These are phyloP conservation scores for Amanita polypyramis DNA, from an alignment of 768 basidiomycete genomes.

Conservation along the genomic window DNA sequence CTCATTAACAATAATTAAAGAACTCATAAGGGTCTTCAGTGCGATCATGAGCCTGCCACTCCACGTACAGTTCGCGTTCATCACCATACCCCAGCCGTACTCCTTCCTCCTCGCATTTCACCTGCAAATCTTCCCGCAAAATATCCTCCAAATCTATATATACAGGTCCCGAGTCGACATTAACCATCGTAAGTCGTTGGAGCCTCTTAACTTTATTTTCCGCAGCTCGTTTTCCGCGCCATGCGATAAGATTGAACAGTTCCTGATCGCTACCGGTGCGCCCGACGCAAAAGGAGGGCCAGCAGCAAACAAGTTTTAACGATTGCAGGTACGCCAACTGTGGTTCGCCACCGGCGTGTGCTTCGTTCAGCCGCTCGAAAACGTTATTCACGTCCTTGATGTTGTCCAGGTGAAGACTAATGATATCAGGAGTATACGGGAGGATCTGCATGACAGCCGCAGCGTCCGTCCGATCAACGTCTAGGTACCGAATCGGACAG, in stretches of 20 bases:
- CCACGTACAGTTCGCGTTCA: not conserved
- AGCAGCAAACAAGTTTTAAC: no score
- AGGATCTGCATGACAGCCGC: not conserved
- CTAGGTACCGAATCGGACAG: not conserved
- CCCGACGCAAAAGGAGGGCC: no score
- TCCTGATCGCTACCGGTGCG: no score
- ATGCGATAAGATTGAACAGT: no score
- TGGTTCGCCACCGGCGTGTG: not conserved
- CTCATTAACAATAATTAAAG: no score
- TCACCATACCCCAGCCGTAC: not conserved
- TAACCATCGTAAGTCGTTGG: no score
- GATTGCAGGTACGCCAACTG: not conserved
- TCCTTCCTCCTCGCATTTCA: not conserved
- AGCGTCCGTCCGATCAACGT: not conserved
- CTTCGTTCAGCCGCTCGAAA: not conserved
- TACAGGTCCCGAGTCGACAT: no score
- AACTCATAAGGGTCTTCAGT: not conserved
- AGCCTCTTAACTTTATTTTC: no score
- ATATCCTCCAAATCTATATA: no score
- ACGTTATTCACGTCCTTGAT: not conserved
- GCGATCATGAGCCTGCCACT: not conserved
- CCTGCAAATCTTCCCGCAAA: no score
- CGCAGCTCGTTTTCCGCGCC: no score
- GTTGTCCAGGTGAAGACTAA: not conserved
- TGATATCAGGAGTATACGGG: not conserved